Base-by-base conservation (phyloP, 1,284 basidiomycete species). In the Naganishia liquefaciens region DNA sequence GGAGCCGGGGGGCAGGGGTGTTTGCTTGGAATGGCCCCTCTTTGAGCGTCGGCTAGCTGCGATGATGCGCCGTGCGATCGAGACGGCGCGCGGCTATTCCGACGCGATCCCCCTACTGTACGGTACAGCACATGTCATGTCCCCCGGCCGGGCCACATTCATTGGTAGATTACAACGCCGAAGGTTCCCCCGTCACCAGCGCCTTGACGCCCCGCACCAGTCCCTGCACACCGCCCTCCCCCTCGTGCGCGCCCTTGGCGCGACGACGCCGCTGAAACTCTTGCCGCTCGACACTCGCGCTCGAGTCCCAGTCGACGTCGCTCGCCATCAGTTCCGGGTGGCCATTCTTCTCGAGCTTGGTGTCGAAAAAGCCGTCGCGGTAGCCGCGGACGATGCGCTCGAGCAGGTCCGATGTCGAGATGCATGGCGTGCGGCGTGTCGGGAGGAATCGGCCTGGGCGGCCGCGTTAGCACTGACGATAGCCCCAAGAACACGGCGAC, bases 391-490 rank as follows among this genome's bases (percentile, higher is more conserved):
- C 88, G 72, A 96, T 93, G 40, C 93, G 87, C 75, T 92, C 91
- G 51, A 99, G 84, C 13, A 98, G 83, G 60, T 93, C 90, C 0
- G 92, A 95, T 0, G 95, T 99, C 27, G 93, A 96, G 19, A 99
- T 87, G 10, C 93, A 91, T 0, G 92, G 91, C 7, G 96, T 98
- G 67, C 95, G 88, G 30, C 93, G 86, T 2, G 95, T 99, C 0
- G 96, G 95, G 47, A 99, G 83, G 80, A 99, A 99, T 80, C 90
- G 89, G 53, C 95, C 94, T 91, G 66, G 3, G 19, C 47, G 4
- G 33, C 23, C 27, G 44, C 17, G 17, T 51, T 51, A 49, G 63
- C 54, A 17, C 42, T 25, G 28, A 64, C 5, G 28, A 23, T 27
- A 37, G 33, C 25, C n/a, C 3, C 11, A 19, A 2, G 3, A 21